A percentile compares a stretch with the other conserved stretches of the same genome.
These are phyloP conservation scores for Spathaspora boniae DNA, from an alignment of 805 yeast species.

Conservation along the genomic window DNA sequence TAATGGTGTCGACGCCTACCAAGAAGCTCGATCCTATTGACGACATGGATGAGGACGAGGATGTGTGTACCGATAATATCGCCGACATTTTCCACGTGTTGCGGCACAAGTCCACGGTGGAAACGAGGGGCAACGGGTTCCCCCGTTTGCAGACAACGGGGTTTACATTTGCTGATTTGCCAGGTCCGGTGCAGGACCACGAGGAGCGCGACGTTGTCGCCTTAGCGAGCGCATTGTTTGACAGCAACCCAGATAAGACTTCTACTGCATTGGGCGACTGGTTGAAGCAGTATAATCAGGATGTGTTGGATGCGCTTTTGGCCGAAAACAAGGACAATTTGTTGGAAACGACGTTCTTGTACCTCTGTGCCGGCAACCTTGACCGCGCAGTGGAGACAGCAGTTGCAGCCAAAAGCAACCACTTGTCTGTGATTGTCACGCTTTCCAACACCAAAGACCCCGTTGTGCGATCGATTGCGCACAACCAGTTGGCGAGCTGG, in stretches of 20 bases:
- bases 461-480: slow-evolving; percentile 53
- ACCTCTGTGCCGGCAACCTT: slow-evolving; percentile 53
- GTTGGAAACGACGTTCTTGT: slow-evolving; percentile 49
- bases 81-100: slow-evolving; percentile 17
- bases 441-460: slow-evolving; percentile 69
- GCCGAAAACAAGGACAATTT: slow-evolving; percentile 27
- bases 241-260: neutral
- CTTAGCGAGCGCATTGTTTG: slow-evolving; percentile 60
- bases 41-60: slow-evolving; percentile 9
- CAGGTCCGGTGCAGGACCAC: slow-evolving; percentile 10
- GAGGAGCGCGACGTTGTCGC: slow-evolving; percentile 43
- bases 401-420: slow-evolving; percentile 56
- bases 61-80: slow-evolving; percentile 10
- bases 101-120: slow-evolving; percentile 20
- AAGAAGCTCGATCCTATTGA: slow-evolving; percentile 7
- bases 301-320: slow-evolving; percentile 27
- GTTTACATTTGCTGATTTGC: slow-evolving; percentile 19
- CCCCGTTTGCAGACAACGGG: slow-evolving; percentile 18
- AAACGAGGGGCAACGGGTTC: slow-evolving; percentile 15
- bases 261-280: slow-evolving; percentile 36
- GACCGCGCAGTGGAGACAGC: slow-evolving; percentile 63
- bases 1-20: slow-evolving; percentile 10
- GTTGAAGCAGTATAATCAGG: slow-evolving; percentile 47
- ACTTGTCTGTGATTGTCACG: slow-evolving; percentile 67
- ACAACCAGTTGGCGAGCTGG: slow-evolving; percentile 68